Evolutionary conservation across 306 rosid genomes (phyloP), one percentile per base, ranked within the genome.

Genomic region (Quercus suber): DNA sequence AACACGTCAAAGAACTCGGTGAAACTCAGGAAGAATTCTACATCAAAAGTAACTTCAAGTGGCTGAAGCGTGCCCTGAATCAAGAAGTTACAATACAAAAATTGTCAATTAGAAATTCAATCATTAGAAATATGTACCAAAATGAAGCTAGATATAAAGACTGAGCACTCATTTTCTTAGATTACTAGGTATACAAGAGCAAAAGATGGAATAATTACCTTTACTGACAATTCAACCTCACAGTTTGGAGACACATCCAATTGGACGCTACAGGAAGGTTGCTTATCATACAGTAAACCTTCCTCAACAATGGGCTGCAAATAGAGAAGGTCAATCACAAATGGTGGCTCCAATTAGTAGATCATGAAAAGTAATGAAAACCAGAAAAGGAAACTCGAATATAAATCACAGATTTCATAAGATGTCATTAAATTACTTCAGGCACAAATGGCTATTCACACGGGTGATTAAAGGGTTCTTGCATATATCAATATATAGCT

Each of bases 1-100:
- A 90, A 79, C 33, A 76, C 94, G 79, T 75, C 90, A 86, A 73
- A 81, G 84, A 92, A 87, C 63, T 84, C 91, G 76, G 81, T 56
- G 51, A 91, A 53, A 78, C 77, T 83, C 43, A 74, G 51, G 65
- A 89, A 81, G 78, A 82, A 68, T 53, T 86, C 82, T 4, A 75
- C 84, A 86, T 94, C 95, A 73, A 77, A 82, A 69, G 86, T 88
- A 83, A 91, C 90, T 79, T 88, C 90, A 76, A 94, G 73, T 57
- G 88, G 91, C 61, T 86, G 88, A 84, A 94, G 63, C 82, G 80
- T 77, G 75, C 89, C 99, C 99, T 94, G 90, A 78, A 69, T 69
- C 82, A 11, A 80, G 63, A 56, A 15, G 71, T 63, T 74, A 58
- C 30, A 70, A 56, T n/a, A 21, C 35, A 10, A 28, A 41, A 81